These are phyloP conservation scores for Primulina eburnea DNA, from an alignment of 257 asterid genomes.

Conservation along the genomic window DNA sequence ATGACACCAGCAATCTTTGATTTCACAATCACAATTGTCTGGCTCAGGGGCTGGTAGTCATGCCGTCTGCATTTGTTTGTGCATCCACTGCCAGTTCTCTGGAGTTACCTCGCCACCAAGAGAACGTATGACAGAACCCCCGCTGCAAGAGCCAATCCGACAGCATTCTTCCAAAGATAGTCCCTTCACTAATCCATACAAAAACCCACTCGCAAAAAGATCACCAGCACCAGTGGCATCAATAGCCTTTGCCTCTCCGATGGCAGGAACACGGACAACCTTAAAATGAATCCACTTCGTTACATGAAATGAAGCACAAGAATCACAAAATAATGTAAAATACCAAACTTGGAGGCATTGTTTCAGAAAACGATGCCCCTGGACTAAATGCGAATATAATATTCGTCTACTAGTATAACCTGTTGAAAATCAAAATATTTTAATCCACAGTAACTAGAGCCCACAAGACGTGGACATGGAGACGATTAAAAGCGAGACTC, in stretches of 20 bases:
- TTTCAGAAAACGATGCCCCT: background rate
- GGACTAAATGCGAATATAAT: no score
- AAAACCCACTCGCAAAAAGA: constrained; percentile 90
- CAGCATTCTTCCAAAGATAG: constrained; percentile 82
- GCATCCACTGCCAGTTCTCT: constrained; percentile 98
- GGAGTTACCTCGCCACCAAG: constrained; percentile 91
- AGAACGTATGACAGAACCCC: constrained; percentile 84
- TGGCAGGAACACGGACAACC: constrained; percentile 84
- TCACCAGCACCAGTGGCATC: constrained; percentile 99
- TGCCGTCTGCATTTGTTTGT: constrained; percentile 63
- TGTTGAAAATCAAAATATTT: background rate
- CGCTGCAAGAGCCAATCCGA: constrained; percentile 82
- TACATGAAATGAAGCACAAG: background rate
- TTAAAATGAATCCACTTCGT: constrained; percentile 11
- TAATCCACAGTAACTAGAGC: background rate
- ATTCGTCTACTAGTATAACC: background rate
- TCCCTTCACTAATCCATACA: constrained; percentile 85
- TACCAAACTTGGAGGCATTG: background rate
- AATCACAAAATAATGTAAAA: background rate
- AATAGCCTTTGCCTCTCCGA: constrained; percentile 63
- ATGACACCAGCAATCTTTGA: background rate
- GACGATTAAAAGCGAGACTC: background rate
- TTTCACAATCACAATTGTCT: constrained; percentile 16
- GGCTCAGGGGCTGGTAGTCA: constrained; percentile 50
- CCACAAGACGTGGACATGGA: background rate